A percentile compares a stretch with the other conserved stretches of the same genome.
Evolutionary conservation across 1,139 yeast species (phyloP).

Genomic region (Lodderomyces jiufengensis): DNA sequence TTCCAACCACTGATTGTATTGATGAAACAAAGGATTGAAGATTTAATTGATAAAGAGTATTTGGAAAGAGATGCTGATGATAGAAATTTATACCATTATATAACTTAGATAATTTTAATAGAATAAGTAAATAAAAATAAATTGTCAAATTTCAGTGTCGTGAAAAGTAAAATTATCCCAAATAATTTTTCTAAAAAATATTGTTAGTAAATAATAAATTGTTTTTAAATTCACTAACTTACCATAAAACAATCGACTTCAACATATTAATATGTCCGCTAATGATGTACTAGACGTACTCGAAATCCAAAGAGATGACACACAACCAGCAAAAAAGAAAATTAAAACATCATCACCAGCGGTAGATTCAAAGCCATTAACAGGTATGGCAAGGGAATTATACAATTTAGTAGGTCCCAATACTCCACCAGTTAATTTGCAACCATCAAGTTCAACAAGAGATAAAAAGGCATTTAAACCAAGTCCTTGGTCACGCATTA

Average conservation of each 20-base stretch:
- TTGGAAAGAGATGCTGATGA: slow-evolving; percentile 67
- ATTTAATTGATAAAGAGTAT: slow-evolving; percentile 79
- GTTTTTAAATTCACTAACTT: too few species aligned
- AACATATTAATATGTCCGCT: slow-evolving; percentile 39
- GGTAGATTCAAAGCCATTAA: slow-evolving; percentile 33
- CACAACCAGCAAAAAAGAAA: slow-evolving; percentile 38
- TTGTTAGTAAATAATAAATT: too few species aligned
- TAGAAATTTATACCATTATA: slow-evolving; percentile 62
- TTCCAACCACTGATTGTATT: slow-evolving; percentile 67
- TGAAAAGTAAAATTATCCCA: too few species aligned
- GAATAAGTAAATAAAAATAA: too few species aligned
- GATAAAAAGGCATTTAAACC: slow-evolving; percentile 65
- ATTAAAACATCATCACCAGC: slow-evolving; percentile 37
- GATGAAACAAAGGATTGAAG: slow-evolving; percentile 78
- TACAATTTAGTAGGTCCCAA: slow-evolving; percentile 87
- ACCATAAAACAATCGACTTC: too few species aligned
- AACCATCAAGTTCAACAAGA: slow-evolving; percentile 57
- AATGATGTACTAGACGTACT: slow-evolving; percentile 76
- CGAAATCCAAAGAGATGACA: slow-evolving; percentile 52
- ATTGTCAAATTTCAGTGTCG: too few species aligned
- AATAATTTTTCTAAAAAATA: too few species aligned
- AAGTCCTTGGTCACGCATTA: slow-evolving; percentile 75
- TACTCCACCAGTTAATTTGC: slow-evolving; percentile 74
- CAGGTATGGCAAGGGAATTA: slow-evolving; percentile 89
- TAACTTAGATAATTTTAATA: slow-evolving; percentile 50